Evolutionary conservation across 129 eudicot genomes (phyloP), one percentile per base, ranked within the genome.

Genomic region (Artemisia argyi): DNA sequence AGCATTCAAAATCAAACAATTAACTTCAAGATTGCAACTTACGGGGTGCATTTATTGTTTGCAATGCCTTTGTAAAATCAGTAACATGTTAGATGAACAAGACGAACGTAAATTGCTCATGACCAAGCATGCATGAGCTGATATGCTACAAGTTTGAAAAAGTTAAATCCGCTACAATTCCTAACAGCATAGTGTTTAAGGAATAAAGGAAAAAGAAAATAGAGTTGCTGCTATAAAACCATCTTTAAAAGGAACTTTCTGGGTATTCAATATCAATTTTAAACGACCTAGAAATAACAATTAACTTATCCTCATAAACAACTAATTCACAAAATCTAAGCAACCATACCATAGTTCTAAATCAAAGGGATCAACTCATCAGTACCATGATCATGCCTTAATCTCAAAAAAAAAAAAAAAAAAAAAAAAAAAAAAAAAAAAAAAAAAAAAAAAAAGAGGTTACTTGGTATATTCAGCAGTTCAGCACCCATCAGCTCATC

Each of bases 351-450:
- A 15, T 44, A 65, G 44, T 76, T 59, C 69, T 59, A 59, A 65
- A 44, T 63, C 64, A 54, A 65, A 19, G 58, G 66, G 65, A 14
- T 19, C 11, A 71, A 58, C 46, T 55, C 42, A 8, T 5, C 42
- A 59, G 24, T 42, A 73, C 69, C 68, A 22, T 59, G 48, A 73
- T 73, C 55, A 64, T 35, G 13, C 65, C 48, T 69, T 64, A 5
- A 53, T 65, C 46, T 74, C 62, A 35, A 20, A 3, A 19, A 52
- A 8, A 17, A 0, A 32, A 0, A 1, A 61, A 62, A 18, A n/a
- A 7, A 65, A 22, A 4, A 52, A 51, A 13, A 11, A 0, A 32
- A 32, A 24, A 63, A 4, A 14, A 35, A 15, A 53, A 32, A 35
- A 3, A 35, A 52, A 8, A 11, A 0, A 6, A 1, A 61, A 62